A percentile compares a stretch with the other conserved stretches of the same genome.
Evolutionary conservation across 495 filamentous ascomycete species (phyloP).

Genomic region (Podospora tetraspora): DNA sequence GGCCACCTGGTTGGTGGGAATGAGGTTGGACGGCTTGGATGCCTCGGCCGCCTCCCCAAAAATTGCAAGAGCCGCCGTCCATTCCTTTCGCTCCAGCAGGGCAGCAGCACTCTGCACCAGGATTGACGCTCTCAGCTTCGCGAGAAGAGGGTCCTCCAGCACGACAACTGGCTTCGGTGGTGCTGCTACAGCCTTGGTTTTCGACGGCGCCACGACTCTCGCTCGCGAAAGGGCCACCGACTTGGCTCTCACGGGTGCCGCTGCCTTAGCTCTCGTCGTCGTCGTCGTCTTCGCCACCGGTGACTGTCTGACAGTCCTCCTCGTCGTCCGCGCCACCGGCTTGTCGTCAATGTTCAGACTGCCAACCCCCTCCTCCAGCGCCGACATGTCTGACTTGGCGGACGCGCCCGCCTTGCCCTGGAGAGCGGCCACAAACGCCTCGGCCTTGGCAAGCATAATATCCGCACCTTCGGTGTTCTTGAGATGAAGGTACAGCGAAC

Average conservation of each 20-base stretch:
- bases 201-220: not conserved
- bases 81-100: conserved; percentile 52
- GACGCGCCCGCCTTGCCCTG: conserved; percentile 9
- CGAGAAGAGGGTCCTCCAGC: conserved; percentile 49
- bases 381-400: conserved; percentile 11
- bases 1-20: conserved; percentile 46
- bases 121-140: conserved; percentile 55
- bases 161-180: conserved; percentile 15
- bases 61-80: conserved; percentile 44
- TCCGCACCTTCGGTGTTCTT: conserved; percentile 35
- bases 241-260: conserved; percentile 11
- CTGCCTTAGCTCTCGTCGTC: conserved; percentile 20
- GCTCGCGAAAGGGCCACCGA: not conserved
- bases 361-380: conserved; percentile 46
- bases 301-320: conserved; percentile 15
- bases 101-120: conserved; percentile 59
- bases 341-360: conserved; percentile 40
- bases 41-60: conserved; percentile 45
- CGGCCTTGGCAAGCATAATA: conserved; percentile 36
- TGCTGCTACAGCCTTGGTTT: not conserved
- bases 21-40: conserved; percentile 36
- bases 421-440: conserved; percentile 32
- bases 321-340: conserved; percentile 16
- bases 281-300: conserved; percentile 20
- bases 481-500: conserved; percentile 39